These are phyloP conservation scores for Rubia peregrina DNA, from an alignment of 305 asterid species.

Conservation along the genomic window DNA sequence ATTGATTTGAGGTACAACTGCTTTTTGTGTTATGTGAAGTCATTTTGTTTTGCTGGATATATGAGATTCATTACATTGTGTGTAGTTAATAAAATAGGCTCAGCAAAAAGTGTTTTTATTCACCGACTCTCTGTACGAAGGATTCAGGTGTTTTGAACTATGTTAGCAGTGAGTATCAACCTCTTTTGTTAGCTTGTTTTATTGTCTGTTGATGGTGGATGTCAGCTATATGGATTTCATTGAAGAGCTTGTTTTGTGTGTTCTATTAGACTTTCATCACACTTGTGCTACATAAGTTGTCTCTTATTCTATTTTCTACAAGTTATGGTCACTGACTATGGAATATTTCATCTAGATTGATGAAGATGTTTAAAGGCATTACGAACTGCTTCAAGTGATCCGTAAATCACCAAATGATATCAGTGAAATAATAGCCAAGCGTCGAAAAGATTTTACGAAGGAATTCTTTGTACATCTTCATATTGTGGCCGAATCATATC, in stretches of 20 bases:
- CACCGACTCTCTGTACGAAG: background rate
- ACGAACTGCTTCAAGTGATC: slow-evolving; percentile 62
- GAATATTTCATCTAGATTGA: slow-evolving; percentile 47
- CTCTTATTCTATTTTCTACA: background rate
- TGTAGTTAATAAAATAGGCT: background rate
- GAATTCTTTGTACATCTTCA: slow-evolving; percentile 84
- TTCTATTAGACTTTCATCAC: background rate
- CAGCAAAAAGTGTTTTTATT: background rate
- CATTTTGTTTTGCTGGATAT: background rate
- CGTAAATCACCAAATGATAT: slow-evolving; percentile 56
- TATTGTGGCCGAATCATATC: slow-evolving; percentile 71
- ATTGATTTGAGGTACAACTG: slow-evolving; percentile 39
- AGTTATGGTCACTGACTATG: slow-evolving; percentile 22
- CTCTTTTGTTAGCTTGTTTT: slow-evolving; percentile 2
- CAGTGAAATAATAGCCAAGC: slow-evolving; percentile 70
- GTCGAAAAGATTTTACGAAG: slow-evolving; percentile 90
- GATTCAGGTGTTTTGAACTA: background rate
- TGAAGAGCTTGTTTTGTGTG: background rate
- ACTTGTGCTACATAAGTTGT: background rate
- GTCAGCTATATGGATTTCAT: background rate
- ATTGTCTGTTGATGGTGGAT: background rate
- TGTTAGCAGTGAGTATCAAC: background rate
- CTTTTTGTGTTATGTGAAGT: slow-evolving; percentile 10
- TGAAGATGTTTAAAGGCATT: slow-evolving; percentile 72
- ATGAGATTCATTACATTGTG: background rate